A percentile compares a stretch with the other conserved stretches of the same genome.
Conservation (phyloP, 495 filamentous ascomycete genomes). For the Penicillium bovifimosum region DNA sequence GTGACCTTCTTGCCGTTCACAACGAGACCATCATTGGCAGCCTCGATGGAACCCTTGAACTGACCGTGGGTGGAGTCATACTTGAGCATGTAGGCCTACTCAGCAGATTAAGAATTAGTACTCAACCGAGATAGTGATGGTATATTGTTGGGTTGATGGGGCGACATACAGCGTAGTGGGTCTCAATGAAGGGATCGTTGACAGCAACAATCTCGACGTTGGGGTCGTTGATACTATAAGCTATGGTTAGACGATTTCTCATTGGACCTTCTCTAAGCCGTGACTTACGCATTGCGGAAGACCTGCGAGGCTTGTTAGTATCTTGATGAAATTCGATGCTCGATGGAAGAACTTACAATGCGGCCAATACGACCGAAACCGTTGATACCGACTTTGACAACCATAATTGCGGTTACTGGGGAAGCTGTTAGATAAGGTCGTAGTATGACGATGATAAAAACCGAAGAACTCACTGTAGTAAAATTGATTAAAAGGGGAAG, state of each 20-base stretch:
- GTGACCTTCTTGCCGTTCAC: slow-evolving; percentile 95
- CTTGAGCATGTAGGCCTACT: slow-evolving; percentile 96
- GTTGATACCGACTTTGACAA: slow-evolving; percentile 87
- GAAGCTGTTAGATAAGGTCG: slow-evolving; percentile 9
- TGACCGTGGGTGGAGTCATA: slow-evolving; percentile 95
- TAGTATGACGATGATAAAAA: neutral
- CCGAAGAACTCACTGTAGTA: slow-evolving; percentile 18
- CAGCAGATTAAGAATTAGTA: neutral
- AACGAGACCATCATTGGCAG: slow-evolving; percentile 62
- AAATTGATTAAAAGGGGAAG: slow-evolving; percentile 19
- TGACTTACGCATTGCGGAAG: slow-evolving; percentile 73
- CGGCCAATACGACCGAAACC: slow-evolving; percentile 99
- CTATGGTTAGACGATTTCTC: slow-evolving; percentile 25
- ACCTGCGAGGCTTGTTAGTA: slow-evolving; percentile 40
- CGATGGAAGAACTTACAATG: slow-evolving; percentile 57
- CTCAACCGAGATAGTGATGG: too few species aligned
- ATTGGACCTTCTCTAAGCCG: neutral
- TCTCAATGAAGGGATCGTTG: slow-evolving; percentile 99
- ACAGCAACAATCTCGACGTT: slow-evolving; percentile 89
- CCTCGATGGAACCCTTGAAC: slow-evolving; percentile 87
- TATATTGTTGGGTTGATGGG: neutral
- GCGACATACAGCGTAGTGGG: slow-evolving; percentile 86
- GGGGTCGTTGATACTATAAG: slow-evolving; percentile 69
- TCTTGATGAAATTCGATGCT: neutral
- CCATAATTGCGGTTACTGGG: slow-evolving; percentile 33